Percentiles rank a stretch among this genome's conserved stretches.
phyloP scores from a whole-genome alignment of 768 basidiomycete species.

The Kockovaella imperatae region DNA sequence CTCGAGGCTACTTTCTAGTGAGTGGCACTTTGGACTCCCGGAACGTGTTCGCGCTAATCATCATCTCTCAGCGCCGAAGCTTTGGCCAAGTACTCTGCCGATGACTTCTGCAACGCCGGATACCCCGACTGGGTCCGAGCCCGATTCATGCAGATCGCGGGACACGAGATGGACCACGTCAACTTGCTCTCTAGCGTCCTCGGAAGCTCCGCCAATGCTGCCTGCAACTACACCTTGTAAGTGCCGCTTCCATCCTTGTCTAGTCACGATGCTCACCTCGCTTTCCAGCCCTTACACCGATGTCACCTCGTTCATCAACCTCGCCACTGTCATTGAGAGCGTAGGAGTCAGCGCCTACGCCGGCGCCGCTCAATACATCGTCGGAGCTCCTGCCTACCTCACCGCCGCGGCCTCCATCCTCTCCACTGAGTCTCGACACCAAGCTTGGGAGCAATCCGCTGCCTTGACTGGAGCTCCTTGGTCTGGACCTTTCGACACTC shows the following conservation, averaged over 20 bases:
- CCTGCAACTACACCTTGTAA: slow-evolving; percentile 57
- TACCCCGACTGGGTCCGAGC: slow-evolving; percentile 50
- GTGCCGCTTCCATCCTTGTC: slow-evolving; percentile 4
- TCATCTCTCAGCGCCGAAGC: slow-evolving; percentile 22
- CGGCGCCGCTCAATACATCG: slow-evolving; percentile 53
- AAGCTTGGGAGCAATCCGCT: slow-evolving; percentile 25
- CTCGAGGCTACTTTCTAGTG: slow-evolving; percentile 39
- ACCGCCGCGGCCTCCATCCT: slow-evolving; percentile 57
- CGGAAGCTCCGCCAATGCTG: slow-evolving; percentile 48
- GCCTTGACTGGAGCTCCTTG: slow-evolving; percentile 12
- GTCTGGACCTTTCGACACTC: slow-evolving; percentile 53
- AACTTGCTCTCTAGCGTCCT: slow-evolving; percentile 51
- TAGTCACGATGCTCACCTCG: neutral
- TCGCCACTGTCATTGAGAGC: slow-evolving; percentile 54
- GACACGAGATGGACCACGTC: slow-evolving; percentile 57
- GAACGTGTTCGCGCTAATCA: neutral
- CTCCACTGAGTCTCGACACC: slow-evolving; percentile 57
- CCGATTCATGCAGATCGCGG: slow-evolving; percentile 50
- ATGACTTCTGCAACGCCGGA: slow-evolving; percentile 50
- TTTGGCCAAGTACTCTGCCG: slow-evolving; percentile 50
- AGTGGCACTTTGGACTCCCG: slow-evolving; percentile 6
- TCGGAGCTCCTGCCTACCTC: slow-evolving; percentile 48
- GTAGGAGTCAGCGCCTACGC: slow-evolving; percentile 56
- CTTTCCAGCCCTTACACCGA: slow-evolving; percentile 47
- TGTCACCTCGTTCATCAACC: slow-evolving; percentile 50